Percentiles rank a stretch among this genome's conserved stretches.
phyloP scores from a whole-genome alignment of 768 basidiomycete genomes.

The Lyophyllum semitale region DNA sequence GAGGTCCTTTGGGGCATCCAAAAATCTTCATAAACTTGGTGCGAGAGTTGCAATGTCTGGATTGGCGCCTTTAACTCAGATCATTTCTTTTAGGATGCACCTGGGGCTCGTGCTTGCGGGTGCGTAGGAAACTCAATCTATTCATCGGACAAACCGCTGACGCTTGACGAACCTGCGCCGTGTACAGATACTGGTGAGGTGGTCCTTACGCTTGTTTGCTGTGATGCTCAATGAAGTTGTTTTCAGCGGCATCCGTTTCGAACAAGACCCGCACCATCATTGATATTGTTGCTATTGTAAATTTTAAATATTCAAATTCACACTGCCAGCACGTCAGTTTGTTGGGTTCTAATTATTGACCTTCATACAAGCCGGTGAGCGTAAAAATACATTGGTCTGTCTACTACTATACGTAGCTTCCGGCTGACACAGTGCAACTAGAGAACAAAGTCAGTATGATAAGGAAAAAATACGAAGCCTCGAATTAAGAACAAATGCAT shows the following conservation, averaged over 20 bases:
- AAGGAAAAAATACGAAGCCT: slow-evolving; percentile 25
- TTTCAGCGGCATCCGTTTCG: slow-evolving; percentile 83
- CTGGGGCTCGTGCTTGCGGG: slow-evolving; percentile 88
- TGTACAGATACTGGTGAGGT: slow-evolving; percentile 39
- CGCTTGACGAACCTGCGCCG: slow-evolving; percentile 15
- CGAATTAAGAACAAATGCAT: slow-evolving; percentile 27
- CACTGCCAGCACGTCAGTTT: not conserved
- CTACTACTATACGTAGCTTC: slow-evolving; percentile 52
- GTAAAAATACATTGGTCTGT: slow-evolving; percentile 59
- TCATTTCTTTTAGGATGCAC: slow-evolving; percentile 67
- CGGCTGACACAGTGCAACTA: slow-evolving; percentile 49
- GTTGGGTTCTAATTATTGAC: slow-evolving; percentile 18
- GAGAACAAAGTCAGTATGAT: slow-evolving; percentile 41
- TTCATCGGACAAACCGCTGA: slow-evolving; percentile 10
- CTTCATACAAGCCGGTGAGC: slow-evolving; percentile 32
- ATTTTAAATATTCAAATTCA: not conserved
- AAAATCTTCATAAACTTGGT: slow-evolving; percentile 97
- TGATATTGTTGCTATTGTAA: slow-evolving; percentile 27
- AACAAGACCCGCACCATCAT: slow-evolving; percentile 82
- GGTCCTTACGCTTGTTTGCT: not conserved
- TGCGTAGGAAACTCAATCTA: slow-evolving; percentile 43
- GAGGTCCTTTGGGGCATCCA: slow-evolving; percentile 93
- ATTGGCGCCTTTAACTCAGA: not conserved
- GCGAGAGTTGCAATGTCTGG: slow-evolving; percentile 27
- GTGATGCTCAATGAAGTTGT: slow-evolving; percentile 10